Base-by-base conservation (phyloP, 225 moss, liverwort and hornwort genomes). In the Physcomitrellopsis africana region DNA sequence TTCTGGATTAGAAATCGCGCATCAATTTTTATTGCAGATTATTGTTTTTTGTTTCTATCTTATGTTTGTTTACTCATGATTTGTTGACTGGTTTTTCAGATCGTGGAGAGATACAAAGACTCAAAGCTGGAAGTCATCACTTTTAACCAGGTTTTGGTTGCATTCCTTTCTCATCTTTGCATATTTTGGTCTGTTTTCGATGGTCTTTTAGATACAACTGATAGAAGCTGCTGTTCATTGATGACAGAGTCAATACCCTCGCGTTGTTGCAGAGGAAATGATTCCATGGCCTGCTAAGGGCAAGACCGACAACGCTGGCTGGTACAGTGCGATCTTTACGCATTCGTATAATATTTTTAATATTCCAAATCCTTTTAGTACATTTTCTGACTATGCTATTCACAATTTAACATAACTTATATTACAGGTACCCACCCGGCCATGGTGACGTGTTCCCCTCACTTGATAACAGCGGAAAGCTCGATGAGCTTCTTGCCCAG, bases 161-260 rank as follows among this genome's bases (percentile, higher is more conserved):
- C 22, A 53, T 72, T 19, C 18, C 32, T 37, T 37, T 48, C 20
- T 49, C 18, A 7, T 24, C 13, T 54, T 63, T 47, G 29, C 7
- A 62, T 46, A 22, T 11, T 17, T 10, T 62, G 52, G 11, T 72
- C 55, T 17, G 14, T 57, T 20, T 45, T 44, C 2, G 46, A 62
- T 26, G 32, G 43, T 74, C 12, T 49, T 0, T n/a, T 1, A 17
- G 5, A 49, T 52, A 15, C 18, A 12, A 43, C 3, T 60, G 32
- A 37, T 9, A 17, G 12, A 19, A 10, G 63, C 47, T 67, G 9
- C 47, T 55, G 72, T 51, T 32, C 73, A 10, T 73, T 72, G 59
- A 70, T 51, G 57, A 58, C 93, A 96, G 96, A 97, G 96, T 80
- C 91, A 97, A 29, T 97, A 97, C 71, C 96, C 96, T 37, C 92